Conservation (phyloP, 805 yeast species). For the Zygotorulaspora danielsina region DNA sequence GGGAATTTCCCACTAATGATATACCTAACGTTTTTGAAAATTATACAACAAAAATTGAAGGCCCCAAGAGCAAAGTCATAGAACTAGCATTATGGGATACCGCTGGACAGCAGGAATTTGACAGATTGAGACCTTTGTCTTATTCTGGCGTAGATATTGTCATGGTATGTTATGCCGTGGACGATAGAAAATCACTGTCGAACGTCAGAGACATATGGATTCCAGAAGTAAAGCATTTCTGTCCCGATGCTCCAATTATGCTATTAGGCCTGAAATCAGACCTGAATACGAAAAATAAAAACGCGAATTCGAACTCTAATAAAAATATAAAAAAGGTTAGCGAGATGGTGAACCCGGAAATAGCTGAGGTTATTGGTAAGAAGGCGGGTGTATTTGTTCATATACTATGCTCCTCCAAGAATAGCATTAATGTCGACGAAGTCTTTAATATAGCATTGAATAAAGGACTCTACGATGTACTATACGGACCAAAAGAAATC, state of each 20-base stretch:
- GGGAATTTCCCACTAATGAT: constrained; percentile 63
- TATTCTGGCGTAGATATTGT: constrained; percentile 77
- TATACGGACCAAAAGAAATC: constrained; percentile 10
- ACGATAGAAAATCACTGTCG: constrained; percentile 55
- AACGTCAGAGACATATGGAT: constrained; percentile 81
- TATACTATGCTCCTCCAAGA: constrained; percentile 74
- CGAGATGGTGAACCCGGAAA: constrained; percentile 39
- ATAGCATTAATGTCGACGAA: constrained; percentile 58
- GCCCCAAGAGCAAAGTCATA: constrained; percentile 47
- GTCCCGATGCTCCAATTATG: constrained; percentile 72
- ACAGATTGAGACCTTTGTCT: constrained; percentile 69
- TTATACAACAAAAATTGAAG: constrained; percentile 54
- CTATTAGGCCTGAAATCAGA: constrained; percentile 84
- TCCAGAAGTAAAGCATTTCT: constrained; percentile 79
- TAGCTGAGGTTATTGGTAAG: constrained; percentile 50
- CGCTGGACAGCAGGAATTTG: constrained; percentile 87
- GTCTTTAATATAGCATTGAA: constrained; percentile 60
- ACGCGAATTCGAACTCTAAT: constrained; percentile 11
- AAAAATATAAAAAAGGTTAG: constrained; percentile 9
- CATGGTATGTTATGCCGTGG: constrained; percentile 71
- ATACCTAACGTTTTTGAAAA: constrained; percentile 84
- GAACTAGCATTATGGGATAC: constrained; percentile 85
- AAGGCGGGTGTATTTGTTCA: constrained; percentile 67
- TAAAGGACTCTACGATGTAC: constrained; percentile 21
- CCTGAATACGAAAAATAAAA: constrained; percentile 33